Evolutionary conservation across 164 flowering plant genomes (phyloP), one percentile per base, ranked within the genome.

Genomic region (Akebia trifoliata): DNA sequence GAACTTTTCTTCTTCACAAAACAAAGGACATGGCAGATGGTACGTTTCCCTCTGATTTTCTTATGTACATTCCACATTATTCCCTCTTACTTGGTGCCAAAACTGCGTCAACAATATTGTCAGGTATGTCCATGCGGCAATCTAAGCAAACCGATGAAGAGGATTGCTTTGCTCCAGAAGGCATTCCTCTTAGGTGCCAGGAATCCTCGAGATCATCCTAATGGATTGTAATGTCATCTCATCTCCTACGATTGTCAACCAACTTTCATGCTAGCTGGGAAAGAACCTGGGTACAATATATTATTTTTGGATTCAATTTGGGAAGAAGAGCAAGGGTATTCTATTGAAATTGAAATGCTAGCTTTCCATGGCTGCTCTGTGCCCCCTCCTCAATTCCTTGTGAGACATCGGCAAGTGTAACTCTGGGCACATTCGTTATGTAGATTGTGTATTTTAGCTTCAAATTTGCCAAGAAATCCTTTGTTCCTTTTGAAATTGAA

Each of bases 1-100:
- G 92, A 34, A 83, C 92, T 15, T 83, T 86, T 74, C 86, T 86
- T 69, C 84, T 86, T 32, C 94, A 86, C 74, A 82, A 68, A 68
- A 86, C 90, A 4, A 80, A 80, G 64, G 90, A 86, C 71, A 74
- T 83, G 90, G 68, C 54, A 53, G 81, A 81, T 35, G 79, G 81
- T 81, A 66, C 34, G 67, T 43, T 58, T 18, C 12, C 26, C 4
- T 18, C 42, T 50, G 39, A 15, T 4, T 29, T 31, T 39, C 3
- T 11, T 36, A 9, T 28, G 10, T 34, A 31, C 24, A 7, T 5
- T 20, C 25, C 0, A 20, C 17, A 17, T 39, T 47, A 8, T 25
- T 39, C 2, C 6, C 6, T 24, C 2, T 29, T 45, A 11, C 2
- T 34, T 28, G 10, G 14, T 17, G 17, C 24, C 38, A 18, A 25